These are phyloP conservation scores for Melastoma malabathricum DNA, from an alignment of 345 rosid genomes.

Conservation along the genomic window DNA sequence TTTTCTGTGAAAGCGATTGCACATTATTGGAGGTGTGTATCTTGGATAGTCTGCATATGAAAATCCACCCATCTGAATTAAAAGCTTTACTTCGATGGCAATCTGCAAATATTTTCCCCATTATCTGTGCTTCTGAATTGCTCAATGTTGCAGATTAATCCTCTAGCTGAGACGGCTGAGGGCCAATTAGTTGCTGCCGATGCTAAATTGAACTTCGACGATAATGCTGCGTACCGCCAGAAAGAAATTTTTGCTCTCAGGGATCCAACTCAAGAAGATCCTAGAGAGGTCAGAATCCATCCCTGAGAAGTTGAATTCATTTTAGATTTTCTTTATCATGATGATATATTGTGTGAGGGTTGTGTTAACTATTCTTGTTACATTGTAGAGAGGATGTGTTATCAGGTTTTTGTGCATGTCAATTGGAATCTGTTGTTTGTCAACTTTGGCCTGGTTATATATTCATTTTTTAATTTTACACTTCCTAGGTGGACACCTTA, in stretches of 20 bases:
- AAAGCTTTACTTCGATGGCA: no score
- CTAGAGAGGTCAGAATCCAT: conserved; percentile 61
- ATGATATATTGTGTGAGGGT: no score
- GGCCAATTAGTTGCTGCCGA: conserved; percentile 93
- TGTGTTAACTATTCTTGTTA: no score
- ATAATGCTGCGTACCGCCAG: conserved; percentile 92
- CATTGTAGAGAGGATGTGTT: no score
- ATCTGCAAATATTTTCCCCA: neutral
- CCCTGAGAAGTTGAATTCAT: neutral
- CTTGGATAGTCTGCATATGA: neutral
- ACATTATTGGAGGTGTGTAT: conserved; percentile 86
- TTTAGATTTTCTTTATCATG: no score
- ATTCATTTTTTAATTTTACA: no score
- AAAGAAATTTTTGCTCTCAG: conserved; percentile 67
- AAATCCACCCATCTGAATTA: no score
- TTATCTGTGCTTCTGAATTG: neutral
- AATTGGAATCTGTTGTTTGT: no score
- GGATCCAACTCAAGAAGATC: conserved; percentile 97
- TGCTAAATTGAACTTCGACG: conserved; percentile 98
- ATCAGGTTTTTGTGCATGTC: no score
- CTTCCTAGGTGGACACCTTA: no score
- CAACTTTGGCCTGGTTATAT: no score
- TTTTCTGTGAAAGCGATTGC: conserved; percentile 75
- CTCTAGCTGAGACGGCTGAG: conserved; percentile 84
- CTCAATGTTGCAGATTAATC: conserved; percentile 60